phyloP scores from a whole-genome alignment of 306 rosid genomes.

The Carpinus fangiana region DNA sequence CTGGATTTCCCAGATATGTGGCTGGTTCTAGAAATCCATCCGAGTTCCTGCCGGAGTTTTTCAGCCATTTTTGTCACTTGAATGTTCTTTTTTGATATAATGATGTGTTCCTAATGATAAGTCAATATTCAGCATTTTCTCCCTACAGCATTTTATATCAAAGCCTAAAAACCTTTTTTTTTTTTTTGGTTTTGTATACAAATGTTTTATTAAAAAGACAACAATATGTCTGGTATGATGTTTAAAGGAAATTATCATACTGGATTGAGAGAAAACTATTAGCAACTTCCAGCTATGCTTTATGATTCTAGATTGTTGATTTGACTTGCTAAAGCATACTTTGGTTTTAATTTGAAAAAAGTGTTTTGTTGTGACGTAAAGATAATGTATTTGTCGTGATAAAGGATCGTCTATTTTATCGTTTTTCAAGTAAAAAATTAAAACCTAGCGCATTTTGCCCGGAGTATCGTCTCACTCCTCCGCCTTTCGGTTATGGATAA shows the following conservation, averaged over 20 bases:
- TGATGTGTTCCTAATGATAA: not conserved
- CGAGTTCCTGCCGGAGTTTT: conserved; percentile 28
- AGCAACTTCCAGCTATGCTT: not conserved
- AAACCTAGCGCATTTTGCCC: not conserved
- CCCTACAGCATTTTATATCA: not conserved
- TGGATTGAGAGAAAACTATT: not conserved
- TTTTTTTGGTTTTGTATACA: too few species aligned
- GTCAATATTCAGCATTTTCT: conserved; percentile 3
- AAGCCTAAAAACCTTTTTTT: not conserved
- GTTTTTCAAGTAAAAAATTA: too few species aligned
- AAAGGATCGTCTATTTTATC: not conserved
- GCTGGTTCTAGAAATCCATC: conserved; percentile 14
- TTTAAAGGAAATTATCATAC: not conserved
- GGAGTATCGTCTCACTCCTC: too few species aligned
- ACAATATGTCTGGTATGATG: not conserved
- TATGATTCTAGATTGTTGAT: not conserved
- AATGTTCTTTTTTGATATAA: conserved; percentile 10
- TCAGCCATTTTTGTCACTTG: conserved; percentile 22
- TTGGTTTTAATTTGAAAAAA: too few species aligned
- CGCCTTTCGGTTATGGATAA: not conserved
- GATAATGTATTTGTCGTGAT: too few species aligned
- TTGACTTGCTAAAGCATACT: too few species aligned
- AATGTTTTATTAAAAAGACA: not conserved
- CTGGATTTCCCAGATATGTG: conserved; percentile 20
- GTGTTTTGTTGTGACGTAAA: too few species aligned